Base-by-base conservation (phyloP, 2,329 filamentous ascomycete species). In the Alternaria triticina region DNA sequence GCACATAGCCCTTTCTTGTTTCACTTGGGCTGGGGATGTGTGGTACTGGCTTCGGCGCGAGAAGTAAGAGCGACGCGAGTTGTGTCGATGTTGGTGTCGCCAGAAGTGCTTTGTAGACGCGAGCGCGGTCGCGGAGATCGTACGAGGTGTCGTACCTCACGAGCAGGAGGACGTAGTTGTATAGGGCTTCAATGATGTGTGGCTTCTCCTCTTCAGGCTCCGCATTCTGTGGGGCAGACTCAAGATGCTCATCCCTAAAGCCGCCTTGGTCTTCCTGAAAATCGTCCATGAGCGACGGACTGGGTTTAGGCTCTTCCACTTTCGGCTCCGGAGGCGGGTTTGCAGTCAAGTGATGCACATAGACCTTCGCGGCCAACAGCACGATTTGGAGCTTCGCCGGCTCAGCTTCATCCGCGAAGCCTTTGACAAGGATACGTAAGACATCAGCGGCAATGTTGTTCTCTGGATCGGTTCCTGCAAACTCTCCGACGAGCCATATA, bases 401-500 rank as follows among this genome's bases (percentile, higher is more conserved):
- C 76, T 97, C 94, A 1, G 90, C 89, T 81, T 99, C 96, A 65
- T 90, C 89, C 1, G 89, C 85, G 75, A 98, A 99, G 17, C 90
- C 91, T 77, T 94, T 95, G 47, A 94, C 87, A 3, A 99, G 83
- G 46, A 98, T 95, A 8, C 96, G 89, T 33, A 98, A 83, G 7
- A 98, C 94, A 74, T 99, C 96, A 0, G 95, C 90, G 0, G 96
- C 96, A 65, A 99, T 95, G 73, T 96, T 97, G 76, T 96, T 90
- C 63, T 94, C 90, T 10, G 90, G 87, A 59, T 93, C 89, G 3
- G 91, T 80, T 0, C 93, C 93, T 0, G 95, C 89, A 72, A 96
- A 98, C 79, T 99, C 96, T 49, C 96, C 96, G 0, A 98, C 94
- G 1, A 99, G 88, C 96, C 96, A 99, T 71, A 99, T 91, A 67